Evolutionary conservation across 148 eudicot genomes (phyloP).

Genomic region (Polygonum maritimum): DNA sequence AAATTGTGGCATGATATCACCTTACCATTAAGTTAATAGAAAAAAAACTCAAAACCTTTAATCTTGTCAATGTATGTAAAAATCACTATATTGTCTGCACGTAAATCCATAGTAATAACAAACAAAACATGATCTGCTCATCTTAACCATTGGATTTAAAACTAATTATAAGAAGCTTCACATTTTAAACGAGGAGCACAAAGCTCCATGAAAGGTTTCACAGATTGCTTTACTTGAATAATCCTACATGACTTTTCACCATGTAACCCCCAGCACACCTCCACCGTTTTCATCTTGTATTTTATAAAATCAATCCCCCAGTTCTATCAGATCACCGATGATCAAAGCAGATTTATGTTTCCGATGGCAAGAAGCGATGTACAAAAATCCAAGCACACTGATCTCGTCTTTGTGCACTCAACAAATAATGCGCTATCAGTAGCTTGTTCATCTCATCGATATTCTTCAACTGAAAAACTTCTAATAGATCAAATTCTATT

Average conservation of each 20-base stretch:
- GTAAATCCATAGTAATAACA: not conserved
- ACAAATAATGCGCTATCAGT: not conserved
- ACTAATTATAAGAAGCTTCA: not conserved
- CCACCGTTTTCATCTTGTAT: not conserved
- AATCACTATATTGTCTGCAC: not conserved
- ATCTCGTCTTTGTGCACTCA: not conserved
- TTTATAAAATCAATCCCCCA: not conserved
- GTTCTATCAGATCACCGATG: not conserved
- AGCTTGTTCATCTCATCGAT: not conserved
- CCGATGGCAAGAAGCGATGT: not conserved
- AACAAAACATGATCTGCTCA: not conserved
- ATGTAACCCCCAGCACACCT: not conserved
- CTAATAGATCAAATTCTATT: not conserved
- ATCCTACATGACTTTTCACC: not conserved
- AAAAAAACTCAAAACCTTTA: not conserved
- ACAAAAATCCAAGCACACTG: not conserved
- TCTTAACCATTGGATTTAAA: not conserved
- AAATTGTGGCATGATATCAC: not conserved
- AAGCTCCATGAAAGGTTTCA: not conserved
- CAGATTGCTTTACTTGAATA: conserved; percentile 3
- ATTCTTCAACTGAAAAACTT: not conserved
- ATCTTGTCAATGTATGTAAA: not conserved
- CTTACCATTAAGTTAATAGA: not conserved
- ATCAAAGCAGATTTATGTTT: not conserved
- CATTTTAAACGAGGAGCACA: not conserved